Conservation (phyloP, 1,284 basidiomycete genomes). For the Pascua guehoae region DNA sequence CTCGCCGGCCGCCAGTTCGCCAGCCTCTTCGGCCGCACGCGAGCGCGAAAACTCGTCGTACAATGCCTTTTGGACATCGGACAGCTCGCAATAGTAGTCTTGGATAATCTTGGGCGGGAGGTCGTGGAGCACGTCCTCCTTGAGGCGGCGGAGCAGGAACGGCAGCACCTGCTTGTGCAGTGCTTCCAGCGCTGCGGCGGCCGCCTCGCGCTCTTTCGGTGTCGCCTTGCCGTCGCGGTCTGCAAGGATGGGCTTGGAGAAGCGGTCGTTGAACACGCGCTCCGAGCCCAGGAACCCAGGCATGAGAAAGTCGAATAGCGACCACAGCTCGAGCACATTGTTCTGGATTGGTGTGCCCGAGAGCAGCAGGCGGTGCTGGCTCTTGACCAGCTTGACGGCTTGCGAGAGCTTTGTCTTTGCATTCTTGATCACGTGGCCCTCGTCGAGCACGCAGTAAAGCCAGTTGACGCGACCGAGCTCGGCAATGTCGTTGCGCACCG, state of each 20-base stretch:
- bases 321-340: constrained; percentile 98
- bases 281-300: constrained; percentile 97
- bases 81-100: constrained; percentile 98
- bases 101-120: constrained; percentile 99
- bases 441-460: constrained; percentile 97
- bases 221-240: constrained; percentile 86
- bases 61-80: constrained; percentile 84
- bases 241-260: constrained; percentile 91
- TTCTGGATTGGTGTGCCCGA: constrained; percentile 99
- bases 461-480: constrained; percentile 72
- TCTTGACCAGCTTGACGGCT: constrained; percentile 85
- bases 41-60: constrained; percentile 91
- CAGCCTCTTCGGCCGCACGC: constrained; percentile 63
- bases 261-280: constrained; percentile 90
- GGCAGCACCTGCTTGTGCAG: constrained; percentile 99
- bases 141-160: constrained; percentile 90
- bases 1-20: constrained; percentile 57
- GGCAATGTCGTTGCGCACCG: constrained; percentile 89
- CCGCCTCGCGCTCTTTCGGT: constrained; percentile 91
- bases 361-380: constrained; percentile 88
- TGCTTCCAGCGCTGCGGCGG: constrained; percentile 88
- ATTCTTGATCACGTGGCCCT: constrained; percentile 99
- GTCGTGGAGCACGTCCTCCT: constrained; percentile 95
- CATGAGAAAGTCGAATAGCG: constrained; percentile 98
- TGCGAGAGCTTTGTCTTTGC: constrained; percentile 96